Evolutionary conservation across 2,329 filamentous ascomycete species (phyloP).

Genomic region (Aspergillus fumigatiaffinis): DNA sequence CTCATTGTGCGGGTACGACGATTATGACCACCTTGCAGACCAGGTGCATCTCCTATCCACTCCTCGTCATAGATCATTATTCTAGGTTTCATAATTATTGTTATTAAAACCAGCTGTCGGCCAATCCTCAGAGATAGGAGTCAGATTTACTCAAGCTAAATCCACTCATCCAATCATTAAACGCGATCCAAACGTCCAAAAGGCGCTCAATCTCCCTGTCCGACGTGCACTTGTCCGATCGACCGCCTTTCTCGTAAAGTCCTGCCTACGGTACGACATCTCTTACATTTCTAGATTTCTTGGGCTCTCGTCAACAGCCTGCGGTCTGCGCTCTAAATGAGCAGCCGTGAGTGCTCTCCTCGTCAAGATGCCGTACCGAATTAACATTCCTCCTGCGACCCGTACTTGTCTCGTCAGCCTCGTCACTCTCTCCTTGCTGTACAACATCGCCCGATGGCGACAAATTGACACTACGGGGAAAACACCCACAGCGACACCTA

Average conservation of each 20-base stretch:
- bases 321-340: slow-evolving; percentile 15
- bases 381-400: slow-evolving; percentile 91
- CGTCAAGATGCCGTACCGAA: slow-evolving; percentile 67
- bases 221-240: neutral
- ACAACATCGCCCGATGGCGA: slow-evolving; percentile 60
- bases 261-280: slow-evolving; percentile 2
- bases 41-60: neutral
- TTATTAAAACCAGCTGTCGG: neutral
- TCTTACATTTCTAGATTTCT: slow-evolving; percentile 1
- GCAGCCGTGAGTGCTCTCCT: slow-evolving; percentile 17
- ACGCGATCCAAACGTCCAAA: neutral
- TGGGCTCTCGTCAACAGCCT: slow-evolving; percentile 16
- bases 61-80: neutral
- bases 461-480: slow-evolving; percentile 64
- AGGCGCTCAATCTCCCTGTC: neutral
- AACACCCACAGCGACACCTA: slow-evolving; percentile 45
- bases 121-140: neutral
- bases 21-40: neutral
- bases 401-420: slow-evolving; percentile 73
- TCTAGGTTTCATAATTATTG: neutral
- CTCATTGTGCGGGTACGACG: too few species aligned
- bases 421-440: slow-evolving; percentile 71
- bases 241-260: slow-evolving; percentile 3
- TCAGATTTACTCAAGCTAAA: neutral
- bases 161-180: neutral